Conservation (phyloP, 1,284 basidiomycete species). For the Nidula niveotomentosa region DNA sequence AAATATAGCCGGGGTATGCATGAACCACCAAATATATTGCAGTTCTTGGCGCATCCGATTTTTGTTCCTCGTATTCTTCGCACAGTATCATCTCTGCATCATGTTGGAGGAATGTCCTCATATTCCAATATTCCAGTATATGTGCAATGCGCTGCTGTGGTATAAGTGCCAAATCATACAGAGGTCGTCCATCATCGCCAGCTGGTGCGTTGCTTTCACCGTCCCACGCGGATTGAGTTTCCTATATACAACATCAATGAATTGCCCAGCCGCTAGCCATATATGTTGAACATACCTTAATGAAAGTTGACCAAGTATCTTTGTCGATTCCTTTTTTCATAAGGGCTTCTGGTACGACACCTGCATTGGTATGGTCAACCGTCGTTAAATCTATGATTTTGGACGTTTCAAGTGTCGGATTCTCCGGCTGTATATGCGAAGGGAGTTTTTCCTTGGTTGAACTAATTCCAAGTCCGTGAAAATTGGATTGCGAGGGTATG, state of each 20-base stretch:
- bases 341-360: no score
- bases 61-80: not conserved
- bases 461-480: no score
- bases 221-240: no score
- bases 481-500: no score
- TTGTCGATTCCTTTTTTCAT: no score
- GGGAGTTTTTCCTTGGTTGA: no score
- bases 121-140: not conserved
- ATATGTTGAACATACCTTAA: not conserved
- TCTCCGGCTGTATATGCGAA: no score
- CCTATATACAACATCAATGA: not conserved
- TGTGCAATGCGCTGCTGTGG: not conserved
- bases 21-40: not conserved
- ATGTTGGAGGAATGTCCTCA: not conserved
- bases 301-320: not conserved
- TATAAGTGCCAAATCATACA: not conserved
- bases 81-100: not conserved
- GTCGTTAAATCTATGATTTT: no score
- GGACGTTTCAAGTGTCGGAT: no score
- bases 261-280: not conserved
- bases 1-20: not conserved
- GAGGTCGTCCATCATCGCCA: not conserved
- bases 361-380: no score
- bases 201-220: not conserved
- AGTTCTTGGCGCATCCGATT: not conserved